Base-by-base conservation (phyloP, 2,329 filamentous ascomycete genomes). In the Fusarium mangiferae region DNA sequence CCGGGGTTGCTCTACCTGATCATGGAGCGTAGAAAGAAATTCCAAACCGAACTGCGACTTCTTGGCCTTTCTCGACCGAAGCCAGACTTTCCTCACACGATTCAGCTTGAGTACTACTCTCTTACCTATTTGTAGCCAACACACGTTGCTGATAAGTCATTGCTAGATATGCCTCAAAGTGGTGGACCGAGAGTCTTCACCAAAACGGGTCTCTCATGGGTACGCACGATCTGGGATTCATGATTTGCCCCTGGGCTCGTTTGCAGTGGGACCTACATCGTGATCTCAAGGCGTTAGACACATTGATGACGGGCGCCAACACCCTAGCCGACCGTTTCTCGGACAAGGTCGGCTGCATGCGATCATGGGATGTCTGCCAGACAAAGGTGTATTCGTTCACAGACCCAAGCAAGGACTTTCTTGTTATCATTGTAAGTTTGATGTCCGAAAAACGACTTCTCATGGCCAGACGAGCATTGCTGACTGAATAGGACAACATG, bases 151-250 rank as follows among this genome's bases (percentile, higher is more conserved):
- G n/a, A 52, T 10, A 6, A 10, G n/a, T 11, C 0, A 36, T n/a
- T 10, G 5, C 1, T n/a, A 65, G 62, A 49, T 49, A 44, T 20
- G 62, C 45, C 0, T 54, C 28, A 60, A 72, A 48, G 57, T 46
- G 67, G 48, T 70, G 70, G 70, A 68, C 74, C 0, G 45, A 41
- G 6, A 69, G 62, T 15, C 75, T 84, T 13, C 77, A 84, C 74
- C 62, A 75, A 46, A 83, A 84, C 63, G 80, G 82, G 11, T 45
- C 54, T 6, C 75, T 83, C 7, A 75, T 59, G 2, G 79, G 76
- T 22, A 85, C 84, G 0, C 84, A 86, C 58, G 84, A 85, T 60
- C 81, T 85, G 7, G 82, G 84, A 6, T 86, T 86, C 75, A 85
- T 86, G 79, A 80, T 85, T 33, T 77, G 76, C 52, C 83, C 84